Conservation (phyloP, 2,329 filamentous ascomycete species). For the Akanthomyces uredinophilus region DNA sequence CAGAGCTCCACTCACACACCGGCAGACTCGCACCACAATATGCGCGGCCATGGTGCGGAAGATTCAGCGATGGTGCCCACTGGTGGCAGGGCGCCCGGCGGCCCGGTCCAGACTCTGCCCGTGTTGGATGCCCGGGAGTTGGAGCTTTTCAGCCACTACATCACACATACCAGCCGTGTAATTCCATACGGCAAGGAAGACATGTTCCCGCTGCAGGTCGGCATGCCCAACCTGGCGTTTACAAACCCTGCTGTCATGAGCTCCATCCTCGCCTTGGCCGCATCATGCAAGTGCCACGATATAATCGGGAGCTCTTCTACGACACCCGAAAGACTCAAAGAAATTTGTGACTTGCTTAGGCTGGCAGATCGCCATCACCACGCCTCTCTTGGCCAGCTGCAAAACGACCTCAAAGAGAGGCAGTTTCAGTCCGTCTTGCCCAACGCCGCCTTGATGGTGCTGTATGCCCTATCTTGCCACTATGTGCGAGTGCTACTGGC, state of each 20-base stretch:
- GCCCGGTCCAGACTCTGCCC: background rate
- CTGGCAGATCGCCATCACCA: slow-evolving; percentile 34
- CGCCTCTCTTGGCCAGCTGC: slow-evolving; percentile 33
- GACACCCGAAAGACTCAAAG: background rate
- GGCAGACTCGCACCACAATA: background rate
- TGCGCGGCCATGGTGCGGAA: background rate
- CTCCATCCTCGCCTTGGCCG: slow-evolving; percentile 37
- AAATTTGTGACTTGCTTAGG: slow-evolving; percentile 18
- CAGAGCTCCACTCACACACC: background rate
- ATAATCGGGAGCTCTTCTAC: slow-evolving; percentile 16
- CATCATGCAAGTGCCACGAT: slow-evolving; percentile 35
- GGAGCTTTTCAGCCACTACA: slow-evolving; percentile 35
- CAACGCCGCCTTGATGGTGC: slow-evolving; percentile 38
- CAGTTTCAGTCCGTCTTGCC: slow-evolving; percentile 32
- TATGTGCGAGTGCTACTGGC: slow-evolving; percentile 30
- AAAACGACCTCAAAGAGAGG: slow-evolving; percentile 26
- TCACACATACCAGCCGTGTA: slow-evolving; percentile 35
- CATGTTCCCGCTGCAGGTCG: slow-evolving; percentile 35
- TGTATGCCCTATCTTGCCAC: slow-evolving; percentile 36
- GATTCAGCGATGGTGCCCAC: background rate
- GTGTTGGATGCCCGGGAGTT: slow-evolving; percentile 24
- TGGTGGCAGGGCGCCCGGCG: background rate
- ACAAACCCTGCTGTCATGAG: slow-evolving; percentile 35
- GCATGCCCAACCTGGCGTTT: slow-evolving; percentile 38
- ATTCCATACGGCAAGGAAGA: slow-evolving; percentile 33